Conservation (phyloP, 345 rosid genomes). For the Corchorus olitorius region DNA sequence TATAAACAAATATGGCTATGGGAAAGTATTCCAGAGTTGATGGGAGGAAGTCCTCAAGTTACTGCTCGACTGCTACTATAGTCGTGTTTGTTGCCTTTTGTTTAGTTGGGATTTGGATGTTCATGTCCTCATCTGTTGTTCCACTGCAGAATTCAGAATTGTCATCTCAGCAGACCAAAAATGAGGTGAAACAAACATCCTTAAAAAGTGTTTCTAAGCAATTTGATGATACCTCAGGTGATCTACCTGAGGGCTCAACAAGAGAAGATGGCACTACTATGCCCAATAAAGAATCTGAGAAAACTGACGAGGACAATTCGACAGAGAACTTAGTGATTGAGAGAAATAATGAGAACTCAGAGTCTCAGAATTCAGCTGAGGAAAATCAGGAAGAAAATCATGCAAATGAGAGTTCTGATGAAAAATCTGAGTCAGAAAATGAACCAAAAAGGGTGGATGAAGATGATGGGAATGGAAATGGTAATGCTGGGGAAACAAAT, state of each 20-base stretch:
- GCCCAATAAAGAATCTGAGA: slow-evolving; percentile 22
- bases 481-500: slow-evolving; percentile 32
- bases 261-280: slow-evolving; percentile 33
- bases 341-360: slow-evolving; percentile 32
- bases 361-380: slow-evolving; percentile 26
- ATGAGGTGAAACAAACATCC: slow-evolving; percentile 33
- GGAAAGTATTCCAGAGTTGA: slow-evolving; percentile 68
- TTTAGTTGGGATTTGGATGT: slow-evolving; percentile 86
- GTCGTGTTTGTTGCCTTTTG: slow-evolving; percentile 63
- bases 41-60: slow-evolving; percentile 59
- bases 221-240: slow-evolving; percentile 39
- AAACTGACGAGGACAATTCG: slow-evolving; percentile 27
- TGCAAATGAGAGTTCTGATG: slow-evolving; percentile 31
- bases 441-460: slow-evolving; percentile 31
- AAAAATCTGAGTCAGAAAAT: slow-evolving; percentile 37
- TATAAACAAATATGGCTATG: slow-evolving; percentile 49
- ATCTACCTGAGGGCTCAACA: slow-evolving; percentile 35
- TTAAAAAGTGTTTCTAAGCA: slow-evolving; percentile 22
- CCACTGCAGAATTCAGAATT: slow-evolving; percentile 41
- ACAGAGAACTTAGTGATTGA: slow-evolving; percentile 27
- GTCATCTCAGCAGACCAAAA: slow-evolving; percentile 36
- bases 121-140: slow-evolving; percentile 70
- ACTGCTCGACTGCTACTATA: slow-evolving; percentile 61
- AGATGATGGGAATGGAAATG: slow-evolving; percentile 28
- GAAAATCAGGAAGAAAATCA: slow-evolving; percentile 29